Evolutionary conservation across 164 flowering plant species (phyloP), one percentile per base, ranked within the genome.

Genomic region (Nelumbo lutea): DNA sequence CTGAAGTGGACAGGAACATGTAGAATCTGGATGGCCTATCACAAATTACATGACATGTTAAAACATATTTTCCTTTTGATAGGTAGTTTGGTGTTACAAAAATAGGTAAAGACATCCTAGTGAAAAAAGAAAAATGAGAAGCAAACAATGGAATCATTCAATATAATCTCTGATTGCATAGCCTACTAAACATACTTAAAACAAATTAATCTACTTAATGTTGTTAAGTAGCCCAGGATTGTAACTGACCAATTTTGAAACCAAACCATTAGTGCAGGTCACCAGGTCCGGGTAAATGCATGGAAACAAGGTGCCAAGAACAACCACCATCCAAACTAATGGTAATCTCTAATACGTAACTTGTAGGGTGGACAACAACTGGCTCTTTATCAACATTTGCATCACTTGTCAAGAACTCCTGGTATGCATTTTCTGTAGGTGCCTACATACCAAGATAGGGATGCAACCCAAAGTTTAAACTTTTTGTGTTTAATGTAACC

Each of bases 251-350:
- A 95, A 64, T 62, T 92, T 74, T 11, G 99, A 84, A 71, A 92
- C 87, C 77, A 95, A 68, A 40, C 97, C 97, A 85, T 84, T 87
- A n/a, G 92, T 86, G 80, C 96, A 88, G 51, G 97, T 87, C 77
- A 95, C 91, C 15, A 95, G 78, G 77, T 92, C 97, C 90, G 87
- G 77, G 97, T 84, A 67, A 95, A 95, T 47, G 83, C 86, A 79
- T 92, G 98, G 44, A 77, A 74, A 48, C 99, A 93, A 38, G 92
- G 90, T 4, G 97, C 92, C 75, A 95, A 77, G 79, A 95, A 92
- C 46, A 95, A 81, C 76, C 92, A 80, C 99, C 99, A 95, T 69
- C 99, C 99, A 83, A 95, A 95, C 42, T 93, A 89, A 75, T 85
- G 83, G 70, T 82, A 88, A 41, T 87, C 87, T 27, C 27, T 50